Percentiles rank a stretch among this genome's conserved stretches.
These are phyloP conservation scores for Globisporangium mamillatum DNA, from an alignment of 352 stramenopile genomes.

Conservation along the genomic window DNA sequence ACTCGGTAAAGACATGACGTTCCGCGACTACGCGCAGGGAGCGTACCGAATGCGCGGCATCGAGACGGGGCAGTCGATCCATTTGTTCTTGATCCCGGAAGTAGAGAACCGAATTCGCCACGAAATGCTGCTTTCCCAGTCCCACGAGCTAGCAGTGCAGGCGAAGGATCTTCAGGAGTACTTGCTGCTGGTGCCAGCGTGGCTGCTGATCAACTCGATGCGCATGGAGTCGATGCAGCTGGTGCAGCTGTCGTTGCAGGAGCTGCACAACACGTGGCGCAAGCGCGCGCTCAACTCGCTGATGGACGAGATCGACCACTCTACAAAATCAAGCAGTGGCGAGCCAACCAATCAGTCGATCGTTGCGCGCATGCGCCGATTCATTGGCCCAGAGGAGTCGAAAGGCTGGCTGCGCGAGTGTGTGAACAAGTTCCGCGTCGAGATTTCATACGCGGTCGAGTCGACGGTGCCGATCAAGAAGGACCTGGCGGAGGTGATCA, in stretches of 20 bases:
- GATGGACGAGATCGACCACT: slow-evolving; percentile 60
- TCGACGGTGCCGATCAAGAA: slow-evolving; percentile 62
- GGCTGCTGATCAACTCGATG: slow-evolving; percentile 99
- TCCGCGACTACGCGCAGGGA: slow-evolving; percentile 91
- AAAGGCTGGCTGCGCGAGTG: slow-evolving; percentile 65
- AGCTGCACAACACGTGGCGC: slow-evolving; percentile 98
- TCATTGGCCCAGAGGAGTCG: slow-evolving; percentile 40
- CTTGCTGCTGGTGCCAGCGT: slow-evolving; percentile 85
- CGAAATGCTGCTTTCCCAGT: slow-evolving; percentile 57
- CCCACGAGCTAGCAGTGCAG: slow-evolving; percentile 18
- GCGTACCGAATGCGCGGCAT: slow-evolving; percentile 92
- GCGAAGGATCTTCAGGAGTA: slow-evolving; percentile 46
- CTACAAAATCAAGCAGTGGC: slow-evolving; percentile 4
- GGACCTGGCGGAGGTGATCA: slow-evolving; percentile 66
- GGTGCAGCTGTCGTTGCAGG: slow-evolving; percentile 95
- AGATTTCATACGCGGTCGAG: slow-evolving; percentile 80
- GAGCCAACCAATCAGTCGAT: slow-evolving; percentile 27
- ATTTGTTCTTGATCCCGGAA: slow-evolving; percentile 91
- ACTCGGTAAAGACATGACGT: slow-evolving; percentile 97
- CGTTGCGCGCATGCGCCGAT: slow-evolving; percentile 54
- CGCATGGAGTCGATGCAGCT: slow-evolving; percentile 99
- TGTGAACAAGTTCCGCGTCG: slow-evolving; percentile 71
- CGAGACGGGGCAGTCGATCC: slow-evolving; percentile 90
- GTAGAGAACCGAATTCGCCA: slow-evolving; percentile 87
- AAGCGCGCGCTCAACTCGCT: slow-evolving; percentile 93